These are phyloP conservation scores for Earliella scabrosa DNA, from an alignment of 1,284 basidiomycete genomes.

Conservation along the genomic window DNA sequence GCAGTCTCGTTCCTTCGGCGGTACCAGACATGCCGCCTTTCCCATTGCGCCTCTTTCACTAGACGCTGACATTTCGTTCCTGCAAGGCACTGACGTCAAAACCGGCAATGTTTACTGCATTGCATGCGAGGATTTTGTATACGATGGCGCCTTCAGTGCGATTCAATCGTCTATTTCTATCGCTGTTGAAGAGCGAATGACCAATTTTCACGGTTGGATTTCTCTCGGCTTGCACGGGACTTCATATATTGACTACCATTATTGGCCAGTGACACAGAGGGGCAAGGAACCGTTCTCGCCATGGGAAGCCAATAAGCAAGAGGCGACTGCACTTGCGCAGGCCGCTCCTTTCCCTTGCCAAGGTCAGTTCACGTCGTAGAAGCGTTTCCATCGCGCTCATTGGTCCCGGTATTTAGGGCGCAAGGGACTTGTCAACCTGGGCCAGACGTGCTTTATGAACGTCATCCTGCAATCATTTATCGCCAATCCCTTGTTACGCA, in stretches of 20 bases:
- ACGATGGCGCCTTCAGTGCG: slow-evolving; percentile 48
- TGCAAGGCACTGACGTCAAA: slow-evolving; percentile 57
- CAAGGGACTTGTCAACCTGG: slow-evolving; percentile 89
- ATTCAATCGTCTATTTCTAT: slow-evolving; percentile 43
- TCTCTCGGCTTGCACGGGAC: background rate
- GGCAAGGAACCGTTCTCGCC: slow-evolving; percentile 46
- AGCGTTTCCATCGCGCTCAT: background rate
- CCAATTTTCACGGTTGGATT: slow-evolving; percentile 49
- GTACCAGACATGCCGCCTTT: background rate
- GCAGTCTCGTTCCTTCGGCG: slow-evolving; percentile 8
- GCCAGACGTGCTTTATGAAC: slow-evolving; percentile 95
- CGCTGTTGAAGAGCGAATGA: slow-evolving; percentile 53
- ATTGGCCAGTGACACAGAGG: slow-evolving; percentile 41
- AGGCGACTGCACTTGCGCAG: slow-evolving; percentile 41
- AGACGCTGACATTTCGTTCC: slow-evolving; percentile 7
- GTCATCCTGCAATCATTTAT: slow-evolving; percentile 92
- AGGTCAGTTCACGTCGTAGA: slow-evolving; percentile 41
- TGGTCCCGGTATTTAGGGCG: slow-evolving; percentile 53
- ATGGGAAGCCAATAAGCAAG: slow-evolving; percentile 47
- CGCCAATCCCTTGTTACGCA: slow-evolving; percentile 90
- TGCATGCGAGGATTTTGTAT: slow-evolving; percentile 63
- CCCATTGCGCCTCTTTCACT: background rate
- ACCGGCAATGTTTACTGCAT: slow-evolving; percentile 63
- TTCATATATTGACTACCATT: background rate
- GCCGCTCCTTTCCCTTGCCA: slow-evolving; percentile 60